These are phyloP conservation scores for Sparassis latifolia DNA, from an alignment of 1,284 basidiomycete species.

Conservation along the genomic window DNA sequence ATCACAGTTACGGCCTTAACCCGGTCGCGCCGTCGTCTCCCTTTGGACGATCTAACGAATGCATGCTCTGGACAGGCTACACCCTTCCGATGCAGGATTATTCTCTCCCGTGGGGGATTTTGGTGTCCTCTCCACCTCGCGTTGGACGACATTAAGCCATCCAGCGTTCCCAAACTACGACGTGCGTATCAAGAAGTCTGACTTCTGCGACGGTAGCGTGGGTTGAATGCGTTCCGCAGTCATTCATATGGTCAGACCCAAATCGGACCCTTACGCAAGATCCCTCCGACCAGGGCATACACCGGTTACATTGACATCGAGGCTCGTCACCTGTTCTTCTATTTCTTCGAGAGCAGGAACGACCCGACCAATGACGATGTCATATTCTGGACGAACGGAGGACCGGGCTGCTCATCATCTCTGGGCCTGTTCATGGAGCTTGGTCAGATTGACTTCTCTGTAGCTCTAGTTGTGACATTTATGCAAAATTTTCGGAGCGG, in stretches of 20 bases:
- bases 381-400: slow-evolving; percentile 64
- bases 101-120: slow-evolving; percentile 38
- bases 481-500: slow-evolving; percentile 30
- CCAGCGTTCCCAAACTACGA: slow-evolving; percentile 43
- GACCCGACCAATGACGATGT: slow-evolving; percentile 64
- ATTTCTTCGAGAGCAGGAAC: slow-evolving; percentile 76
- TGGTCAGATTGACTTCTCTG: slow-evolving; percentile 27
- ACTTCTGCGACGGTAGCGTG: slow-evolving; percentile 45
- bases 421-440: slow-evolving; percentile 52
- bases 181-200: slow-evolving; percentile 52
- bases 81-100: slow-evolving; percentile 67
- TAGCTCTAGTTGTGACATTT: neutral
- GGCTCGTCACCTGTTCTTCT: slow-evolving; percentile 73
- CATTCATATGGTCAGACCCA: neutral
- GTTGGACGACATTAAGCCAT: slow-evolving; percentile 41
- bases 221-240: slow-evolving; percentile 25
- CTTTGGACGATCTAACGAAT: neutral
- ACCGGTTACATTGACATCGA: slow-evolving; percentile 62
- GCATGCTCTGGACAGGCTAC: slow-evolving; percentile 48
- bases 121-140: slow-evolving; percentile 28
- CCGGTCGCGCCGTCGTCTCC: neutral
- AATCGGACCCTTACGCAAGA: neutral
- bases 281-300: slow-evolving; percentile 22
- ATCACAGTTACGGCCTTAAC: slow-evolving; percentile 57
- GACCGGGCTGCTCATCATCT: slow-evolving; percentile 56